phyloP scores from a whole-genome alignment of 495 filamentous ascomycete genomes.

The Aspergillus coremiiformis region DNA sequence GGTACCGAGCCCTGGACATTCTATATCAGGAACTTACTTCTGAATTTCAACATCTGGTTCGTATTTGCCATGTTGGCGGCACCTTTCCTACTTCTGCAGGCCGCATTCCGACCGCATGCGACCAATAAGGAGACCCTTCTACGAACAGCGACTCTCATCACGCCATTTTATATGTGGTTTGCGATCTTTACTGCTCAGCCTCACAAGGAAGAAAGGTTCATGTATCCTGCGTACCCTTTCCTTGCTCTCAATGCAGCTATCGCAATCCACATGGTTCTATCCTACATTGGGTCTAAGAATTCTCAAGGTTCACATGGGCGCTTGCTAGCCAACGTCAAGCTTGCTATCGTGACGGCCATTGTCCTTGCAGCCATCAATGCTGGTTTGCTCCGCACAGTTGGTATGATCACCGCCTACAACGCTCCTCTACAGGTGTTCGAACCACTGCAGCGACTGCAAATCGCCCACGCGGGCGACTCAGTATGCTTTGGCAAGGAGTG shows the following conservation, averaged over 20 bases:
- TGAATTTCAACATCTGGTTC: slow-evolving; percentile 97
- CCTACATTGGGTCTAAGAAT: slow-evolving; percentile 61
- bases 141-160: slow-evolving; percentile 65
- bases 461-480: slow-evolving; percentile 50
- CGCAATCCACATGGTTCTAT: slow-evolving; percentile 67
- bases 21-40: slow-evolving; percentile 80
- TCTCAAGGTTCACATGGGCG: slow-evolving; percentile 55
- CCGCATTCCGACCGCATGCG: slow-evolving; percentile 31
- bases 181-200: slow-evolving; percentile 83
- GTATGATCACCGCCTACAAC: slow-evolving; percentile 75
- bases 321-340: slow-evolving; percentile 63
- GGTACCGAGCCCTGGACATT: slow-evolving; percentile 97
- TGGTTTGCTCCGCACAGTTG: slow-evolving; percentile 65
- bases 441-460: slow-evolving; percentile 40
- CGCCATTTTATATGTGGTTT: slow-evolving; percentile 93
- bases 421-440: slow-evolving; percentile 76
- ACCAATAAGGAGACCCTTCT: slow-evolving; percentile 44
- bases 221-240: slow-evolving; percentile 93
- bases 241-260: slow-evolving; percentile 90
- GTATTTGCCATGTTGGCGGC: slow-evolving; percentile 67
- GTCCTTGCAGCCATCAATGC: slow-evolving; percentile 51
- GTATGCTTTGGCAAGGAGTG: slow-evolving; percentile 96
- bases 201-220: slow-evolving; percentile 98
- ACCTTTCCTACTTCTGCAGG: slow-evolving; percentile 52
- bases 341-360: slow-evolving; percentile 49